phyloP scores from a whole-genome alignment of 805 yeast species.

The Candida yuanshanica region DNA sequence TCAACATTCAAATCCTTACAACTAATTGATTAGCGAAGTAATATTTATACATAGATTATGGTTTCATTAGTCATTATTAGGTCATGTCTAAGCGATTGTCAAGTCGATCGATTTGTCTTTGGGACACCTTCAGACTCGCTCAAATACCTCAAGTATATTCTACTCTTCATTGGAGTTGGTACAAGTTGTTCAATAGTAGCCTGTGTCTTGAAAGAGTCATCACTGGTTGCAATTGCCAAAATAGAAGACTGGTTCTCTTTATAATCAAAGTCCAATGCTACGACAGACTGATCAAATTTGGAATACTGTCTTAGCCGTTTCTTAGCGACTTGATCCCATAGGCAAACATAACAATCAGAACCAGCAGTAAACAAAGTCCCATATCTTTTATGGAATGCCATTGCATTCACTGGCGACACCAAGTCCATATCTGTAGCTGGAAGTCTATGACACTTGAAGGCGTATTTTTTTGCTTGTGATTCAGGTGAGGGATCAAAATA shows the following conservation, averaged over 20 bases:
- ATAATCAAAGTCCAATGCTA: conserved; percentile 32
- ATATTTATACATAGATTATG: too few species aligned
- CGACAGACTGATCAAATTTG: conserved; percentile 39
- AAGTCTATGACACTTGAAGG: conserved; percentile 76
- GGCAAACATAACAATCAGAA: conserved; percentile 79
- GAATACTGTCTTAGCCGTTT: conserved; percentile 74
- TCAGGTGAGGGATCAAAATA: conserved; percentile 47
- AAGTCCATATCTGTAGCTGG: conserved; percentile 41
- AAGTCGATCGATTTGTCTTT: too few species aligned
- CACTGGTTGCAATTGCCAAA: conserved; percentile 43
- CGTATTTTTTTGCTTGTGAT: conserved; percentile 46
- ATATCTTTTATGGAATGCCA: conserved; percentile 69
- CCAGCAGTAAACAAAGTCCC: conserved; percentile 88
- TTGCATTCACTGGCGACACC: conserved; percentile 73
- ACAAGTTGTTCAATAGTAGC: conserved; percentile 20
- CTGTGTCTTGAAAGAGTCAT: conserved; percentile 41
- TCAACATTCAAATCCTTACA: too few species aligned
- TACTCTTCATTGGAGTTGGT: conserved; percentile 7
- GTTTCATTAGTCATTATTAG: too few species aligned
- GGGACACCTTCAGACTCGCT: conserved; percentile 18
- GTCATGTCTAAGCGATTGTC: too few species aligned
- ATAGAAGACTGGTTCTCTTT: conserved; percentile 19
- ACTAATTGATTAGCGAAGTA: too few species aligned
- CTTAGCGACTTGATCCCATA: conserved; percentile 84
- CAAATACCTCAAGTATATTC: conserved; percentile 14